Evolutionary conservation across 768 basidiomycete species (phyloP), one percentile per base, ranked within the genome.

Genomic region (Cytidiella melzeri): DNA sequence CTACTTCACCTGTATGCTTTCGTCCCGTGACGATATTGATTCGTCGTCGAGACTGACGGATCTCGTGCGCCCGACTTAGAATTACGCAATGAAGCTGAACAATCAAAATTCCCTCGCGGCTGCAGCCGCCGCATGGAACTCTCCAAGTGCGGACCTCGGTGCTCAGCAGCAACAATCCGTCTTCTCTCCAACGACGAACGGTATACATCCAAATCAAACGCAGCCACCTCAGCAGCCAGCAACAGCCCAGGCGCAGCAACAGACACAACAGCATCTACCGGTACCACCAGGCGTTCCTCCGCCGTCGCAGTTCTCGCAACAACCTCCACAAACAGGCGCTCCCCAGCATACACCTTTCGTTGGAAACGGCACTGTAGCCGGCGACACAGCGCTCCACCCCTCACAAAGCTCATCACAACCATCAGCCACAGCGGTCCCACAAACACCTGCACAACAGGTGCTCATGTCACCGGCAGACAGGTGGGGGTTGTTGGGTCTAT

Each of bases 371-470:
- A 61, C 55, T 40, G 56, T 56, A 41, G 60, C 56, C 47, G 69
- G 55, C 26, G 61, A 64, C 46, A 57, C 64, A 42, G 50, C 58
- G 26, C 55, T 56, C 25, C 58, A 58, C 43, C 55, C 62, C 43
- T 67, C 70, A 2, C 66, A 69, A 48, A 55, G 53, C 50, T 70
- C 55, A 63, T 36, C 72, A 67, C 59, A 59, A 45, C 57, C 60
- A n/a, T 55, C 79, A 74, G 54, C 77, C 77, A 39, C 47, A 21
- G 66, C 61, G 34, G 57, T 67, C 51, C 85, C 90, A 52, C 87
- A 90, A 64, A 91, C 90, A 39, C 92, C 94, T 1, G 91, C 92
- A 40, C 90, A 96, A 64, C 94, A 98, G 68, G 81, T 98, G 13
- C 77, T 96, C 37, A 81, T 89, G 57, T 88, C 84, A 54, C 91